Evolutionary conservation across 1,139 yeast genomes (phyloP).

Genomic region (Pneumocystis jirovecii): DNA sequence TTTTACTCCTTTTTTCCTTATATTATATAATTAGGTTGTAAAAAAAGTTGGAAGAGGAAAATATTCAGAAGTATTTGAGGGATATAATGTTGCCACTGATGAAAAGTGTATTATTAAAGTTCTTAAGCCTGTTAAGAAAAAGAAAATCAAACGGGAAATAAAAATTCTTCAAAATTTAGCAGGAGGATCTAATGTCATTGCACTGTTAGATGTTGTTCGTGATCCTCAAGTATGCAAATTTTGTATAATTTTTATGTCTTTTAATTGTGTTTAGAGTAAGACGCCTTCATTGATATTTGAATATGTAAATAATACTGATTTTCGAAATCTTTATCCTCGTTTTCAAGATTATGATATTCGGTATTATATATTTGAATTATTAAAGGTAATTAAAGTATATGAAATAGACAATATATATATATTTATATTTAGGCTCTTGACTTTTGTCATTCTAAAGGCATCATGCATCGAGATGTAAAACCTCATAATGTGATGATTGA

Average conservation of each 20-base stretch:
- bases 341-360: constrained; percentile 71
- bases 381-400: constrained; percentile 28
- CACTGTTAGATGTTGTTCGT: constrained; percentile 69
- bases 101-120: constrained; percentile 66
- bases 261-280: constrained; percentile 32
- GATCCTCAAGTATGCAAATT: constrained; percentile 41
- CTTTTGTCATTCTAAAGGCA: constrained; percentile 92
- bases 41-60: constrained; percentile 93
- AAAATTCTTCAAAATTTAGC: constrained; percentile 79
- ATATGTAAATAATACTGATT: constrained; percentile 77
- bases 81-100: constrained; percentile 35
- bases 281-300: constrained; percentile 93
- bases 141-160: constrained; percentile 90
- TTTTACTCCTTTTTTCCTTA: neutral
- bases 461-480: constrained; percentile 96
- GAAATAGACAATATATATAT: neutral
- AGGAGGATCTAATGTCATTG: constrained; percentile 73
- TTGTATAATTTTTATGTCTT: neutral
- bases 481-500: constrained; percentile 98
- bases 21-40: constrained; percentile 37
- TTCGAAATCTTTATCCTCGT: constrained; percentile 80
- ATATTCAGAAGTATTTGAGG: constrained; percentile 90
- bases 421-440: constrained; percentile 45
- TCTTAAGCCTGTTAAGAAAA: constrained; percentile 88
- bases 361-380: constrained; percentile 73